Percentiles rank a stretch among this genome's conserved stretches.
Conservation (phyloP, 495 filamentous ascomycete genomes). For the Chaetomium fimeti region DNA sequence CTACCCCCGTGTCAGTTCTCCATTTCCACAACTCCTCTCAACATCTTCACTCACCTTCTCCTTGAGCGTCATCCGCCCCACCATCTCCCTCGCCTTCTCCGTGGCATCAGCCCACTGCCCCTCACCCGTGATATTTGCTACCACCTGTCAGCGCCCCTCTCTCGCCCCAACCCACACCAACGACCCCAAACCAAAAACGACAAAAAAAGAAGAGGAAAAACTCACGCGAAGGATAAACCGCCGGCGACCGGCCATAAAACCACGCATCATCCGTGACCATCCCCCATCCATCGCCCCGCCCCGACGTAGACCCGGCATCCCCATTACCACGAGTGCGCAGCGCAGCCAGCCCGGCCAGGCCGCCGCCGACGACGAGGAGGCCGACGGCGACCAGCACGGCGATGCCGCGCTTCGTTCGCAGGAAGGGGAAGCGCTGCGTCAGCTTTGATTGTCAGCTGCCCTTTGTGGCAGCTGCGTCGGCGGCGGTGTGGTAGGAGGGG, state of each 20-base stretch:
- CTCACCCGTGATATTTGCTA: constrained; percentile 52
- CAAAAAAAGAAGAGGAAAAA: neutral
- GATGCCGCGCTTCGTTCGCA: constrained; percentile 40
- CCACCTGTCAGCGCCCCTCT: constrained; percentile 25
- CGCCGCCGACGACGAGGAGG: constrained; percentile 40
- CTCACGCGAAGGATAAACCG: constrained; percentile 59
- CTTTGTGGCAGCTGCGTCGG: constrained; percentile 14
- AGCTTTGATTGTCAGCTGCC: constrained; percentile 38
- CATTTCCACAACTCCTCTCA: neutral
- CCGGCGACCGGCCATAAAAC: constrained; percentile 59
- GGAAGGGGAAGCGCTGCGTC: constrained; percentile 41
- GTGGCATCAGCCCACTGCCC: constrained; percentile 52
- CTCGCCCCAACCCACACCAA: neutral
- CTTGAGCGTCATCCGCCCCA: constrained; percentile 56
- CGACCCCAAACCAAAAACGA: neutral
- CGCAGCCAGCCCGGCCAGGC: constrained; percentile 37
- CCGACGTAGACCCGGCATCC: constrained; percentile 8
- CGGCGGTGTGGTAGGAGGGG: neutral
- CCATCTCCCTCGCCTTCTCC: constrained; percentile 53
- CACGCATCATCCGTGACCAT: constrained; percentile 44
- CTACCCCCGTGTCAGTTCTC: constrained; percentile 22
- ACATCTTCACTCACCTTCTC: constrained; percentile 55
- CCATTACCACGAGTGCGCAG: constrained; percentile 26
- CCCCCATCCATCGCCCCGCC: constrained; percentile 19
- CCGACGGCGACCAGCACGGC: constrained; percentile 36